phyloP scores from a whole-genome alignment of 2,329 filamentous ascomycete genomes.

The Ophiocordyceps australis region DNA sequence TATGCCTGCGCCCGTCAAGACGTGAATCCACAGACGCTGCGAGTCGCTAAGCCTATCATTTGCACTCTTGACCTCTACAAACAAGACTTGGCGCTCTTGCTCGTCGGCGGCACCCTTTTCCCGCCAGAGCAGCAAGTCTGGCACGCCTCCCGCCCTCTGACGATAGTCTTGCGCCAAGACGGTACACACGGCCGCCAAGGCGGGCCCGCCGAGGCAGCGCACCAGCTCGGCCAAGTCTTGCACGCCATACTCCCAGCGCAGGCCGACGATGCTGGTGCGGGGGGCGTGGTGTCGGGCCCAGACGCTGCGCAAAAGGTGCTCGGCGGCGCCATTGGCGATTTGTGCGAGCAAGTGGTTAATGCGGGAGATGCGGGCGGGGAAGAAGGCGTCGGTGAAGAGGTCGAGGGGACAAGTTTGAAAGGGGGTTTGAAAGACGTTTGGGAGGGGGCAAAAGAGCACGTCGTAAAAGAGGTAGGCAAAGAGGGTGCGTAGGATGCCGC shows the following conservation, averaged over 20 bases:
- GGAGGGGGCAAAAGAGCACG: conserved; percentile 79
- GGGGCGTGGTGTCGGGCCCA: conserved; percentile 50
- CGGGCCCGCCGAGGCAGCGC: conserved; percentile 59
- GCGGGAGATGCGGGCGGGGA: conserved; percentile 65
- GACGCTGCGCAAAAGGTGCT: conserved; percentile 45
- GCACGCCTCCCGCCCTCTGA: conserved; percentile 70
- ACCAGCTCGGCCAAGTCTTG: conserved; percentile 67
- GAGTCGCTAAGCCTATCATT: conserved; percentile 94
- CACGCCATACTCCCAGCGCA: conserved; percentile 78
- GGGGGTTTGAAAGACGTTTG: conserved; percentile 91
- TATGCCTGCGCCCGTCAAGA: conserved; percentile 69
- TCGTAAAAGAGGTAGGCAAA: conserved; percentile 88
- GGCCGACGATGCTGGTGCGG: conserved; percentile 72
- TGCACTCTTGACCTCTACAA: conserved; percentile 63
- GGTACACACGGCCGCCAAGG: conserved; percentile 71
- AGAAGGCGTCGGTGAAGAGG: conserved; percentile 85
- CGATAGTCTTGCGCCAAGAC: conserved; percentile 92
- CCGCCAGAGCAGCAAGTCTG: conserved; percentile 84
- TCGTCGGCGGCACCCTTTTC: conserved; percentile 2
- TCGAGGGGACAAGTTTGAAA: conserved; percentile 92
- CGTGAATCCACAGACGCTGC: conserved; percentile 92
- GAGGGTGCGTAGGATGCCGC: conserved; percentile 78
- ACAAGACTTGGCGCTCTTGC: conserved; percentile 44
- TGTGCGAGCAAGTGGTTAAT: conserved; percentile 76
- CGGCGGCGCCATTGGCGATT: conserved; percentile 68